phyloP scores from a whole-genome alignment of 2,329 filamentous ascomycete genomes.

The Nectriaceae sp. region DNA sequence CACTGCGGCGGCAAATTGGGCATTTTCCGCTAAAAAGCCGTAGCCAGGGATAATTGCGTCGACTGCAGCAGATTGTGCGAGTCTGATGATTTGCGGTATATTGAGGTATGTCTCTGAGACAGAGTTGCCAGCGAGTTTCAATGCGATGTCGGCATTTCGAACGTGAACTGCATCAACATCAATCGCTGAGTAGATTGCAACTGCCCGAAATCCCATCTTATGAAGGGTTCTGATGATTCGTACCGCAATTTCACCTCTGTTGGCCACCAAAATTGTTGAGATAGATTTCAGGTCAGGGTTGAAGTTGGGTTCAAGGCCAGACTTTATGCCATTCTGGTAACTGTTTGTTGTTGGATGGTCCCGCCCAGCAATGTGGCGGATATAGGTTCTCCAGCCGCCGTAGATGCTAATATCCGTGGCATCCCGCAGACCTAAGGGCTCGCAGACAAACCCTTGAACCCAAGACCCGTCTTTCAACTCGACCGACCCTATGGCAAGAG shows the following conservation, averaged over 20 bases:
- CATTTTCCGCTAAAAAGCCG: slow-evolving; percentile 66
- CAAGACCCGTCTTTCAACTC: slow-evolving; percentile 36
- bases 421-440: slow-evolving; percentile 32
- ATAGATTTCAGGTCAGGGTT: slow-evolving; percentile 11
- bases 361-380: slow-evolving; percentile 1
- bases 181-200: slow-evolving; percentile 66
- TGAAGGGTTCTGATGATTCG: slow-evolving; percentile 69
- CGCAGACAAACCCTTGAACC: slow-evolving; percentile 40
- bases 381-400: slow-evolving; percentile 36
- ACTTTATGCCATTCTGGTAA: background rate
- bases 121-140: slow-evolving; percentile 58
- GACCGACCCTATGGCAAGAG: slow-evolving; percentile 37
- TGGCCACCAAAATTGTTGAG: slow-evolving; percentile 62
- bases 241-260: slow-evolving; percentile 64
- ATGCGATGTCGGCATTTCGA: slow-evolving; percentile 64
- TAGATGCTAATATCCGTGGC: slow-evolving; percentile 34
- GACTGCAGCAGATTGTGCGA: slow-evolving; percentile 50
- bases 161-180: slow-evolving; percentile 71
- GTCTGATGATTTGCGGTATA: slow-evolving; percentile 57
- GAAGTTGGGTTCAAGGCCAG: too few species aligned
- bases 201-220: slow-evolving; percentile 66
- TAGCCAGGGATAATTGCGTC: slow-evolving; percentile 68
- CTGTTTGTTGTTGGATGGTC: too few species aligned
- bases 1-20: slow-evolving; percentile 58
- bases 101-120: slow-evolving; percentile 62